Base-by-base conservation (phyloP, 176 grass and related monocot genomes). In the Poa annua region DNA sequence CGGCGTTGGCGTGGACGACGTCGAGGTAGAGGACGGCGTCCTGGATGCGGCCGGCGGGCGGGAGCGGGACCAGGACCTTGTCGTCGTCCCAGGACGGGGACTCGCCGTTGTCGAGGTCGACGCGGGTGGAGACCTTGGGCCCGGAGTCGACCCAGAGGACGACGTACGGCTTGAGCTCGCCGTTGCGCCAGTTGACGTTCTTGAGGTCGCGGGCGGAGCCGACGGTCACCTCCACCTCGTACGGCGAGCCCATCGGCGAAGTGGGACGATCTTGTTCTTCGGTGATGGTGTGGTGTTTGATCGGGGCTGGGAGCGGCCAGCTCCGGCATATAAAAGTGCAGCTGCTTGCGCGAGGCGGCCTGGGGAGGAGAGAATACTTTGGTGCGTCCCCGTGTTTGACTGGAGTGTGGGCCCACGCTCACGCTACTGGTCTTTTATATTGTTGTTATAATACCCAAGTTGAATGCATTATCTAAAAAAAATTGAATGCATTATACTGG, bases 101-200 rank as follows among this genome's bases (percentile, higher is more conserved):
- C 10, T 84, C 86, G 73, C 35, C 86, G 50, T 90, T 48, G 3
- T 48, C 12, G 45, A 48, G 12, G 45, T 48, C 90, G 3, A 89
- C 93, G 49, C 79, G 83, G 65, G 90, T 89, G 45, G 90, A 83
- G 75, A 66, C 24, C 88, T 81, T 68, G 20, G 78, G 25, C 26
- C 77, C 84, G 22, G 50, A 76, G 52, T 91, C 78, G 15, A 94
- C 34, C 92, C 89, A 94, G 41, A 84, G 44, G 0, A 94, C 92
- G 11, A 47, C 89, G 61, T 94, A 94, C 5, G 92, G 68, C 42
- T 83, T 71, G n/a, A 94, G 87, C 0, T 89, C 73, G 51, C 89
- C 92, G 65, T 86, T 38, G 4, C 92, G 92, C 92, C 92, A 94
- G 84, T 92, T 94, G 8, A 94, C 89, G 81, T 94, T 94, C 81